These are phyloP conservation scores for Vitis hybrid DNA, from an alignment of 177 flowering plant genomes.

Conservation along the genomic window DNA sequence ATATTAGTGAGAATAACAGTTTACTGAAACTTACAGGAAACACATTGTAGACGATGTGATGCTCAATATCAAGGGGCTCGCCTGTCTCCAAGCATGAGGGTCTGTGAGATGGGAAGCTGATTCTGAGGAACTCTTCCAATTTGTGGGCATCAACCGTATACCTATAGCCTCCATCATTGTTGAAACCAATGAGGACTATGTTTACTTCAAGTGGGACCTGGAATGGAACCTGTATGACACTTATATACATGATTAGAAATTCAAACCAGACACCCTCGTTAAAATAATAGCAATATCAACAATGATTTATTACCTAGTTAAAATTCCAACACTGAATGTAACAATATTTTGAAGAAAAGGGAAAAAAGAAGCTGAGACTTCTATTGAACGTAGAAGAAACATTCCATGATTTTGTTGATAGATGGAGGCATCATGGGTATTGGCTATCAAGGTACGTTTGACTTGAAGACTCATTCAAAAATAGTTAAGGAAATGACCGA, in stretches of 20 bases:
- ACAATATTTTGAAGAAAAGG: not conserved
- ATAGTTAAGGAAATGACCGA: too few species aligned
- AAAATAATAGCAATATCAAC: not conserved
- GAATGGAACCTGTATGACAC: slow-evolving; percentile 77
- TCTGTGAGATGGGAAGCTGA: slow-evolving; percentile 72
- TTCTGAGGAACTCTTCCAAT: slow-evolving; percentile 69
- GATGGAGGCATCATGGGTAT: not conserved
- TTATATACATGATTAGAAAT: not conserved
- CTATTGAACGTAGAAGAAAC: not conserved
- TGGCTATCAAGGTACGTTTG: not conserved
- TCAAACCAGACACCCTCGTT: not conserved
- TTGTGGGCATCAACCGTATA: slow-evolving; percentile 63
- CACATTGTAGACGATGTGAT: slow-evolving; percentile 74
- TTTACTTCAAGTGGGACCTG: slow-evolving; percentile 98
- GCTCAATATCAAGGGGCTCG: slow-evolving; percentile 89
- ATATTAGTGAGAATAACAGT: not conserved
- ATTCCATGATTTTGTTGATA: not conserved
- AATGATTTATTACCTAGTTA: not conserved
- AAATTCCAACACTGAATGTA: not conserved
- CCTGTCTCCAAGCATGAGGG: slow-evolving; percentile 93
- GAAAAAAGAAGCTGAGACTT: not conserved
- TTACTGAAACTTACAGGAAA: slow-evolving; percentile 60
- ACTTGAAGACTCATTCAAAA: too few species aligned
- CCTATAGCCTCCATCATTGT: slow-evolving; percentile 90
- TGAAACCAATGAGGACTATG: slow-evolving; percentile 79